phyloP scores from a whole-genome alignment of 2,329 filamentous ascomycete genomes.

The Cercospora zeina region DNA sequence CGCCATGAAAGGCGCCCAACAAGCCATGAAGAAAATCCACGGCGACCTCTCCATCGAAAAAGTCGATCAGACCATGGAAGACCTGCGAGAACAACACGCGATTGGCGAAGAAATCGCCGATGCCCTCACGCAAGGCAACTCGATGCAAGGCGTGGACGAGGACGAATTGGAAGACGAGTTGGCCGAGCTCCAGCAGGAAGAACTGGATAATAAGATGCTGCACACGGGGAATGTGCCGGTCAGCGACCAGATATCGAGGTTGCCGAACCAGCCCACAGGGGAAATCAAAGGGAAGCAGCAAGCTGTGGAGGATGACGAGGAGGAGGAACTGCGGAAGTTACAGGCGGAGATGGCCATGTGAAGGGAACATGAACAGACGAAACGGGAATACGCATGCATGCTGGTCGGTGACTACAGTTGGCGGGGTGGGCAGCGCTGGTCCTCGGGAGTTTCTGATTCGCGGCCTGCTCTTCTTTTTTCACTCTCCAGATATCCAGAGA shows the following conservation, averaged over 20 bases:
- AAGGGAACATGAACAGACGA: slow-evolving; percentile 10
- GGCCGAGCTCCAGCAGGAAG: slow-evolving; percentile 83
- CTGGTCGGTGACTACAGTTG: not conserved
- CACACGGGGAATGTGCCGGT: slow-evolving; percentile 83
- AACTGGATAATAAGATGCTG: slow-evolving; percentile 90
- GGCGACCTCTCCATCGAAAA: slow-evolving; percentile 87
- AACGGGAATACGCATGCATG: not conserved
- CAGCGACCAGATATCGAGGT: slow-evolving; percentile 70
- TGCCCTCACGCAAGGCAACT: slow-evolving; percentile 71
- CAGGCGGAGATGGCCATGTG: slow-evolving; percentile 98
- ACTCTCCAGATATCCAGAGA: slow-evolving; percentile 1
- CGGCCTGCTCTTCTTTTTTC: not conserved
- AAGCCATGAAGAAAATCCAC: slow-evolving; percentile 92
- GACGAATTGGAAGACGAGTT: slow-evolving; percentile 82
- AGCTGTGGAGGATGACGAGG: slow-evolving; percentile 76
- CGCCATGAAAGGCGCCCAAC: slow-evolving; percentile 87
- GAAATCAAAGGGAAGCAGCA: slow-evolving; percentile 65
- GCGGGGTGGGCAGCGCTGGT: slow-evolving; percentile 3
- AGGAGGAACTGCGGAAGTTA: slow-evolving; percentile 87
- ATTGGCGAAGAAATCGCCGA: slow-evolving; percentile 90
- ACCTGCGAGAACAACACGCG: slow-evolving; percentile 84
- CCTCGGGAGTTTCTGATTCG: not conserved
- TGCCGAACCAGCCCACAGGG: slow-evolving; percentile 72
- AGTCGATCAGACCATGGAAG: slow-evolving; percentile 93
- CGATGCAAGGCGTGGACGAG: slow-evolving; percentile 76